Evolutionary conservation across 805 yeast genomes (phyloP).

Genomic region (Metschnikowia sp.): DNA sequence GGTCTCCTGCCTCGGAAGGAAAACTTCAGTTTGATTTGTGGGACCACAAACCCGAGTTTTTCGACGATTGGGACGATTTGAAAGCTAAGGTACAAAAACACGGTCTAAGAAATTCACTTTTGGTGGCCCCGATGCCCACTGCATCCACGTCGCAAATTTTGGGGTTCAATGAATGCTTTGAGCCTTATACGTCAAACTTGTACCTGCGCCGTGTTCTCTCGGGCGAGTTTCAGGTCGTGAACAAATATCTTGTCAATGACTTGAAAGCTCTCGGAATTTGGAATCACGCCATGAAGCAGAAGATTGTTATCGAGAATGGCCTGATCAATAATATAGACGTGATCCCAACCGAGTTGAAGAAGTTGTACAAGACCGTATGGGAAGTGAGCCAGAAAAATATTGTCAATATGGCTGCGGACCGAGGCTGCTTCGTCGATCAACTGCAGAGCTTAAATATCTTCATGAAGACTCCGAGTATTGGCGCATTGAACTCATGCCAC

Average conservation of each 20-base stretch:
- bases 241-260: conserved; percentile 80
- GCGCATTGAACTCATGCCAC: conserved; percentile 41
- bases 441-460: conserved; percentile 44
- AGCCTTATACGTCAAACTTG: conserved; percentile 91
- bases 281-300: conserved; percentile 75
- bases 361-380: conserved; percentile 93
- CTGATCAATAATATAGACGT: conserved; percentile 74
- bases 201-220: conserved; percentile 87
- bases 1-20: conserved; percentile 91
- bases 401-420: conserved; percentile 82
- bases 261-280: conserved; percentile 79
- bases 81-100: conserved; percentile 54
- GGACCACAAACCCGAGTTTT: conserved; percentile 72
- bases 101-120: conserved; percentile 83
- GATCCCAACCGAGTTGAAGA: conserved; percentile 73
- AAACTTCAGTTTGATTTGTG: conserved; percentile 83
- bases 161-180: conserved; percentile 94
- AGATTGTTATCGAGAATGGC: conserved; percentile 74
- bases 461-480: conserved; percentile 35
- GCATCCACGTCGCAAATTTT: conserved; percentile 96
- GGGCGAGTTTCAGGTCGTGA: conserved; percentile 92
- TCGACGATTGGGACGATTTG: conserved; percentile 75
- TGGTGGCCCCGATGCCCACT: conserved; percentile 97
- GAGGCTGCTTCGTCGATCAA: conserved; percentile 65
- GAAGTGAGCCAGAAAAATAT: conserved; percentile 84